Conservation (phyloP, 495 filamentous ascomycete genomes). For the Copromyces sp. region DNA sequence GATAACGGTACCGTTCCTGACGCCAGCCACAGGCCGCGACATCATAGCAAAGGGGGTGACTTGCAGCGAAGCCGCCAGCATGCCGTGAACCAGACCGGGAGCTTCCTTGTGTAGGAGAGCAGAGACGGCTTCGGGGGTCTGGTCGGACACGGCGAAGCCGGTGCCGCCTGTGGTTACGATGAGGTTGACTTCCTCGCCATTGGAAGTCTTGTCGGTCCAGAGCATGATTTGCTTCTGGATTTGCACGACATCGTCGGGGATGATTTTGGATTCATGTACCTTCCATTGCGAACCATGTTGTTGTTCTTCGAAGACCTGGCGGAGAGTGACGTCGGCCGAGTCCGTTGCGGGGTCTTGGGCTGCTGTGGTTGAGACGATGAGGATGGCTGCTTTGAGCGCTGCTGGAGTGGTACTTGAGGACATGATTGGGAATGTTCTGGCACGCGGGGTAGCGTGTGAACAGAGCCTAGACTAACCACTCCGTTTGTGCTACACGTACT, state of each 20-base stretch:
- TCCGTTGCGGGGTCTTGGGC: slow-evolving; percentile 72
- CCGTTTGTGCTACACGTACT: background rate
- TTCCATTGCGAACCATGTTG: slow-evolving; percentile 60
- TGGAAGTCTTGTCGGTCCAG: slow-evolving; percentile 53
- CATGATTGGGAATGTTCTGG: background rate
- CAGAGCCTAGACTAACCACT: background rate
- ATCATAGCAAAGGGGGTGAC: slow-evolving; percentile 98
- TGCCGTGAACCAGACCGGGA: slow-evolving; percentile 83
- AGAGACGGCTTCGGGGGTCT: slow-evolving; percentile 81
- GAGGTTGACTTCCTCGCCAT: slow-evolving; percentile 47
- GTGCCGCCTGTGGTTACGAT: slow-evolving; percentile 88
- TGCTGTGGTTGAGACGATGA: slow-evolving; percentile 92
- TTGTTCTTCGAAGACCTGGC: slow-evolving; percentile 51
- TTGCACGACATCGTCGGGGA: slow-evolving; percentile 63
- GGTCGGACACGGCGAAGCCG: slow-evolving; percentile 81
- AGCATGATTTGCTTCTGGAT: slow-evolving; percentile 62
- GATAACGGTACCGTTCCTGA: slow-evolving; percentile 73
- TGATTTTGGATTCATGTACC: slow-evolving; percentile 56
- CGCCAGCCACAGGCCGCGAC: slow-evolving; percentile 87
- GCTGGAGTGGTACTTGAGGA: slow-evolving; percentile 15
- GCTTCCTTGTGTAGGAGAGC: slow-evolving; percentile 79
- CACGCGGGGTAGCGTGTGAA: background rate
- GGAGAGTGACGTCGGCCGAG: slow-evolving; percentile 51
- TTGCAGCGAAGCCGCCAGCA: slow-evolving; percentile 75
- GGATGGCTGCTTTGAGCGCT: slow-evolving; percentile 56